phyloP scores from a whole-genome alignment of 352 stramenopile species.

The Phytophthora rubi region DNA sequence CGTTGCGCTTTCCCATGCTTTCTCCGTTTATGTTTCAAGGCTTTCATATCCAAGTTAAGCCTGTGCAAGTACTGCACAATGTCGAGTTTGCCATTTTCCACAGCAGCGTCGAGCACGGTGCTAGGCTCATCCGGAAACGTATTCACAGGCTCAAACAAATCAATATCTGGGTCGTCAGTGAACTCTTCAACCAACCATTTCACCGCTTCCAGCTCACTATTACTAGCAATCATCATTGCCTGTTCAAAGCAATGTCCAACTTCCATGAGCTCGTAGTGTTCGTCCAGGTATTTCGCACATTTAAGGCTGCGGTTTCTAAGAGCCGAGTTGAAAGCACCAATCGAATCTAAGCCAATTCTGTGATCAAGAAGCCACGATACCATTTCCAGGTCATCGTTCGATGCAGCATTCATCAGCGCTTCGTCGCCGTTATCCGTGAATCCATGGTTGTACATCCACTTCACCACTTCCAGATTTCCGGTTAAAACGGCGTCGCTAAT shows the following conservation, averaged over 20 bases:
- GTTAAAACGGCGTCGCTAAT: neutral
- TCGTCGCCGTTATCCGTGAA: neutral
- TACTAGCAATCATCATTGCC: neutral
- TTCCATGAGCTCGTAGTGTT: neutral
- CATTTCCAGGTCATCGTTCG: neutral
- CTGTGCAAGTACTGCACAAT: neutral
- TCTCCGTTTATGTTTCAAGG: neutral
- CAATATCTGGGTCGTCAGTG: neutral
- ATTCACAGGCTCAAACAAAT: neutral
- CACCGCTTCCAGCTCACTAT: neutral
- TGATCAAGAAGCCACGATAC: neutral
- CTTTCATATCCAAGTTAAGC: neutral
- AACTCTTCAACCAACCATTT: neutral
- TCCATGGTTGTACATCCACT: neutral
- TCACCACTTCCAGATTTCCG: neutral
- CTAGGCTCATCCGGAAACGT: neutral
- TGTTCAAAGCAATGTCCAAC: neutral
- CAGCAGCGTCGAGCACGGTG: neutral
- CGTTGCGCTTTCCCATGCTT: neutral
- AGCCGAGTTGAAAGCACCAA: neutral
- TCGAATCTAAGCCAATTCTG: neutral
- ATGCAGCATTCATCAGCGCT: neutral
- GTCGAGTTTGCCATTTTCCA: neutral
- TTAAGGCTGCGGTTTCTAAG: neutral
- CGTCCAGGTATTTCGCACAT: neutral